Evolutionary conservation across 306 rosid species (phyloP).

Genomic region (Inga laurina): DNA sequence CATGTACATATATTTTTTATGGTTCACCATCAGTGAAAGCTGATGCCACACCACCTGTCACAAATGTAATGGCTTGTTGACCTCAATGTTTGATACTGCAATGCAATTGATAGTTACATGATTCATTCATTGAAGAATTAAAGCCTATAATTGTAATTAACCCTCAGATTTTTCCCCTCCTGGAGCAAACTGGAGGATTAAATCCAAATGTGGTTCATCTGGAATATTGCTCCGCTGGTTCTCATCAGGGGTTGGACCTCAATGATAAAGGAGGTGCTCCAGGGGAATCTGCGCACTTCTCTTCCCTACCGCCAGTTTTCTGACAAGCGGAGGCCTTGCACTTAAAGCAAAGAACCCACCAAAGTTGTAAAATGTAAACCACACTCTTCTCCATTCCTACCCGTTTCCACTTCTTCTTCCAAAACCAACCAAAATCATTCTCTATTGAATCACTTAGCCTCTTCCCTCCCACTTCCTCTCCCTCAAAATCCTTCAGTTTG

Average conservation of each 20-base stretch:
- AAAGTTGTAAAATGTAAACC: slow-evolving; percentile 13
- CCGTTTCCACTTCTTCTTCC: too few species aligned
- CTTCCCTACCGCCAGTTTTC: background rate
- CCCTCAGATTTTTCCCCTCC: background rate
- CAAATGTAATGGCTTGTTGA: too few species aligned
- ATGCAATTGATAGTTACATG: background rate
- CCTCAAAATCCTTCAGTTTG: background rate
- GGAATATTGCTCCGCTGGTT: background rate
- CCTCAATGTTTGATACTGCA: too few species aligned
- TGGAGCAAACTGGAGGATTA: background rate
- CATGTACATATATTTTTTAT: too few species aligned
- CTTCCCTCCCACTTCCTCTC: slow-evolving; percentile 23
- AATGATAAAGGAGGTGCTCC: background rate
- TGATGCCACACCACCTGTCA: too few species aligned
- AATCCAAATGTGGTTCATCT: background rate
- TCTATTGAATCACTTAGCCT: slow-evolving; percentile 9
- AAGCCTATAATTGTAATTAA: background rate
- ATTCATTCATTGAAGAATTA: background rate
- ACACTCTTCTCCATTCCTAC: too few species aligned
- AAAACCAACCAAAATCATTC: background rate
- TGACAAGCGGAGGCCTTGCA: slow-evolving; percentile 36
- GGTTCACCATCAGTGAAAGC: too few species aligned
- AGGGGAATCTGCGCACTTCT: background rate
- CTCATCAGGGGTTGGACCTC: background rate
- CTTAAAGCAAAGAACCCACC: slow-evolving; percentile 35